Evolutionary conservation across 2,329 filamentous ascomycete species (phyloP).

Genomic region (Conoideocrella luteorostrata): DNA sequence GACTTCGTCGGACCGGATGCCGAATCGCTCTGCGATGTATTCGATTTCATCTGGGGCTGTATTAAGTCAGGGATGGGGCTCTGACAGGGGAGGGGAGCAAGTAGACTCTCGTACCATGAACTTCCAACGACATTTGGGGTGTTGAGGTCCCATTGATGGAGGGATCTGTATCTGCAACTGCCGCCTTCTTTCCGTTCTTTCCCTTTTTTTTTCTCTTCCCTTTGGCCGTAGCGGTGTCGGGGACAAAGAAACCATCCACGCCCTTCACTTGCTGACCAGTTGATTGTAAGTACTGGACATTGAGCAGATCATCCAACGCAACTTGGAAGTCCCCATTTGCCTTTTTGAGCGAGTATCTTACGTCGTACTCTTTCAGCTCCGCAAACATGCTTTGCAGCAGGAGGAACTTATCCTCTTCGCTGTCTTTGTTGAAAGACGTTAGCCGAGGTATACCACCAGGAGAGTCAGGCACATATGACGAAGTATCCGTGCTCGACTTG

Average conservation of each 20-base stretch:
- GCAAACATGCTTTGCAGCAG: slow-evolving; percentile 67
- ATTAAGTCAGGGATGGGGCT: neutral
- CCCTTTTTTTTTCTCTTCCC: slow-evolving; percentile 31
- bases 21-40: slow-evolving; percentile 38
- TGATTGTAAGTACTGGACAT: slow-evolving; percentile 69
- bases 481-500: slow-evolving; percentile 18
- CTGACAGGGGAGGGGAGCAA: neutral
- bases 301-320: slow-evolving; percentile 75
- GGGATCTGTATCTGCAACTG: slow-evolving; percentile 10
- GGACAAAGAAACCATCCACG: slow-evolving; percentile 72
- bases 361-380: slow-evolving; percentile 56
- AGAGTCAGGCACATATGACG: slow-evolving; percentile 18
- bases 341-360: slow-evolving; percentile 62
- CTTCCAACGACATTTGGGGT: slow-evolving; percentile 9
- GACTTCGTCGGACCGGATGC: slow-evolving; percentile 34
- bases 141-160: slow-evolving; percentile 13
- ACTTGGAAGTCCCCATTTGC: slow-evolving; percentile 58
- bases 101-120: slow-evolving; percentile 1
- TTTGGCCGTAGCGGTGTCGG: slow-evolving; percentile 27
- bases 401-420: slow-evolving; percentile 54
- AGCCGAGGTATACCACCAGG: slow-evolving; percentile 20
- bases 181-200: slow-evolving; percentile 24
- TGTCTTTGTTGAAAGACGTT: slow-evolving; percentile 32
- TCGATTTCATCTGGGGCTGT: slow-evolving; percentile 33
- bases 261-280: slow-evolving; percentile 59